A percentile compares a stretch with the other conserved stretches of the same genome.
Evolutionary conservation across 352 stramenopile species (phyloP).

Genomic region (Phytopythium sindhum): DNA sequence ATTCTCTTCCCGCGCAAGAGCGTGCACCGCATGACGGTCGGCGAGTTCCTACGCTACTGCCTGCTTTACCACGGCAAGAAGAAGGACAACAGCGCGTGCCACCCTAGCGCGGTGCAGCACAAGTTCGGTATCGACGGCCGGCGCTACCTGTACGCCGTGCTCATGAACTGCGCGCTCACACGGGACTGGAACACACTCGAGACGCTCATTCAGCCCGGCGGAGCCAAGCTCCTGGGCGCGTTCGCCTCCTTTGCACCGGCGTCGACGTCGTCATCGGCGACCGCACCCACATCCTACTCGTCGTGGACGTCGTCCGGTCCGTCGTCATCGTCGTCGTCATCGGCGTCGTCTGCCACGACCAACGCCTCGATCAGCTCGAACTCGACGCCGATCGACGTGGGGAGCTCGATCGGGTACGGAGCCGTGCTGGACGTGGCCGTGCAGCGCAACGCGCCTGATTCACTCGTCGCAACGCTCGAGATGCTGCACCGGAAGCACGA

Average conservation of each 20-base stretch:
- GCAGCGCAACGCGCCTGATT: slow-evolving; percentile 36
- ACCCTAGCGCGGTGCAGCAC: slow-evolving; percentile 28
- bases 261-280: slow-evolving; percentile 18
- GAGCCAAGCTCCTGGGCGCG: slow-evolving; percentile 36
- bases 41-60: slow-evolving; percentile 56
- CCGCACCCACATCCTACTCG: slow-evolving; percentile 25
- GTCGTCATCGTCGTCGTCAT: slow-evolving; percentile 14
- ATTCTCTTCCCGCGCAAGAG: slow-evolving; percentile 40
- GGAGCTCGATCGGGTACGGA: slow-evolving; percentile 57
- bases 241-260: slow-evolving; percentile 18
- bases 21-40: slow-evolving; percentile 52
- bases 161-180: slow-evolving; percentile 39
- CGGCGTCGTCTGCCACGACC: slow-evolving; percentile 10
- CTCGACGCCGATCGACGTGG: slow-evolving; percentile 5
- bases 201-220: slow-evolving; percentile 32
- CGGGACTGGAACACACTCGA: slow-evolving; percentile 59
- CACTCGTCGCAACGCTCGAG: slow-evolving; percentile 44
- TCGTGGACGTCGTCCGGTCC: slow-evolving; percentile 20
- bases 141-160: slow-evolving; percentile 45
- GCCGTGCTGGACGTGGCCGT: slow-evolving; percentile 65
- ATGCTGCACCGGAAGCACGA: slow-evolving; percentile 50
- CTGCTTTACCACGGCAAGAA: slow-evolving; percentile 58
- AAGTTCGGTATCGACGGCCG: slow-evolving; percentile 49
- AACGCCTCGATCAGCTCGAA: slow-evolving; percentile 4
- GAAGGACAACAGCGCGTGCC: slow-evolving; percentile 18